Base-by-base conservation (phyloP, 257 asterid genomes). In the Nicotiana tomentosiformis region DNA sequence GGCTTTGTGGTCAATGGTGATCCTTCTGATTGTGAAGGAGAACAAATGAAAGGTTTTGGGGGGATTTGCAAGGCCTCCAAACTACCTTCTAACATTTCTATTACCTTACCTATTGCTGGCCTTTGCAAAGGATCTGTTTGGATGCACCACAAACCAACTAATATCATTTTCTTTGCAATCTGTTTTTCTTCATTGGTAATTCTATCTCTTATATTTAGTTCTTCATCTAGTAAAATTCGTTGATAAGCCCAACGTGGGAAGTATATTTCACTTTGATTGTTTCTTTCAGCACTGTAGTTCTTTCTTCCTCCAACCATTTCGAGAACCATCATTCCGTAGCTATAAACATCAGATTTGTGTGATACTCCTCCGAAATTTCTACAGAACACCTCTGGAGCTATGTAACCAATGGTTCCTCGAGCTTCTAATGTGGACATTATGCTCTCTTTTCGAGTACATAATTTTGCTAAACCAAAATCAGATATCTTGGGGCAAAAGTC, bases 271-370 rank as follows among this genome's bases (percentile, higher is more conserved):
- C 85, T 86, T 0, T 72, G 8, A 30, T 37, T 15, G 26, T 67
- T 51, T 17, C 30, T 15, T 32, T 29, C 53, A n/a, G 17, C 58
- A 64, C 18, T 51, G 11, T 4, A 33, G n/a, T 81, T 87, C 57
- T 78, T 82, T 26, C 84, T 87, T 77, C 69, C 86, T 4, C 79
- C 86, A 4, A 74, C 86, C 77, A 84, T 85, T 53, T 87, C 90
- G 0, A 88, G 35, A 35, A 88, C 66, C 86, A 88, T 88, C 87
- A 86, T 86, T 3, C 89, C 84, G 3, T 84, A 88, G 5, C 89
- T 86, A 12, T 82, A 84, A 46, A 86, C 85, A 30, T 82, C 90
- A 3, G 85, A 84, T 57, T 84, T 88, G 78, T 62, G 46, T 8
- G 90, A 87, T 16, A 83, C 86, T 0, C 55, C 49, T 5, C 87